Conservation (phyloP, 2,329 filamentous ascomycete species). For the Thermoascus crustaceus region DNA sequence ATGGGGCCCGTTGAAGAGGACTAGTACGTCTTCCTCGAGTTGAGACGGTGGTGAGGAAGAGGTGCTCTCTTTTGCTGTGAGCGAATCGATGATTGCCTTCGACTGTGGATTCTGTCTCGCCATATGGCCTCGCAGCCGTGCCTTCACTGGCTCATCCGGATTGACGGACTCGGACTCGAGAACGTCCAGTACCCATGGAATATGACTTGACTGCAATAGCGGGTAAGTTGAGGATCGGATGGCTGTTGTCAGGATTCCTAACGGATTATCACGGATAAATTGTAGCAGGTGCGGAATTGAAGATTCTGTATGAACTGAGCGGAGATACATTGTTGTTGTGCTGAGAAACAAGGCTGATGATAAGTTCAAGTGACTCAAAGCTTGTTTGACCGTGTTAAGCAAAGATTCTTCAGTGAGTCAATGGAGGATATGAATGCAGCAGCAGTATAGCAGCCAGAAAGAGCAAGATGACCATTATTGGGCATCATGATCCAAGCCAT, state of each 20-base stretch:
- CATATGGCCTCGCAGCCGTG: slow-evolving; percentile 52
- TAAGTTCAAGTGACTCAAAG: too few relatives aligned
- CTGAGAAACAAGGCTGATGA: too few relatives aligned
- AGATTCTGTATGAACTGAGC: slow-evolving; percentile 45
- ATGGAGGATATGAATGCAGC: too few relatives aligned
- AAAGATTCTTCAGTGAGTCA: too few relatives aligned
- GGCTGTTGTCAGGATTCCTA: slow-evolving; percentile 57
- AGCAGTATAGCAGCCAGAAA: too few relatives aligned
- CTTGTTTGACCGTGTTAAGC: too few relatives aligned
- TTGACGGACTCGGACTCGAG: slow-evolving; percentile 28
- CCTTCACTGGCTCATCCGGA: slow-evolving; percentile 18
- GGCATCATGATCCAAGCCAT: too few relatives aligned
- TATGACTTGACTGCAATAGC: slow-evolving; percentile 51
- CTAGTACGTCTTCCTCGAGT: slow-evolving; percentile 47
- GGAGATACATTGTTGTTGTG: slow-evolving; percentile 63
- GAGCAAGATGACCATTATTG: too few relatives aligned
- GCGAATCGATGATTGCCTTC: slow-evolving; percentile 50
- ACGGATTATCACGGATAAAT: slow-evolving; percentile 52
- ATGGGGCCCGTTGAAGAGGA: slow-evolving; percentile 52
- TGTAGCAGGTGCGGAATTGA: slow-evolving; percentile 43
- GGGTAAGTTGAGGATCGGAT: slow-evolving; percentile 44
- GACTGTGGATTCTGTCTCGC: slow-evolving; percentile 56
- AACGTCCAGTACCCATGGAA: slow-evolving; percentile 52
- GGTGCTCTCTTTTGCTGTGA: slow-evolving; percentile 23
- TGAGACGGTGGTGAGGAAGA: slow-evolving; percentile 15